A percentile compares a stretch with the other conserved stretches of the same genome.
Conservation (phyloP, 805 yeast species). For the Clavispora fructus region DNA sequence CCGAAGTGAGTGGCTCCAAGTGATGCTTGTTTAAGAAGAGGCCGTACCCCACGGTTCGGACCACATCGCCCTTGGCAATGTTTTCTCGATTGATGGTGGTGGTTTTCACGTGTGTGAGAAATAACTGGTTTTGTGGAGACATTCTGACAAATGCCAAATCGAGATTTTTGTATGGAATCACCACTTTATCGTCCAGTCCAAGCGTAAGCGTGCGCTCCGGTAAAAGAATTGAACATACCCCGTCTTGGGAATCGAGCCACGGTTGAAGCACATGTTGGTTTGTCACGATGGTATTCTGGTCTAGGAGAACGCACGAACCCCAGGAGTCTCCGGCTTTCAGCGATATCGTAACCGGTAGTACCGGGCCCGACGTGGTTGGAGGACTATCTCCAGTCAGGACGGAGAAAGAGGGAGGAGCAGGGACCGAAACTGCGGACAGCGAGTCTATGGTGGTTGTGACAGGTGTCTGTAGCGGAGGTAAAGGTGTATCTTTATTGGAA, state of each 20-base stretch:
- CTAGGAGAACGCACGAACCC: conserved; percentile 41
- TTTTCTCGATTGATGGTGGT: not conserved
- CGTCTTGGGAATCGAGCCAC: not conserved
- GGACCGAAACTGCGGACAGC: too few species aligned
- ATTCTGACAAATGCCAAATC: conserved; percentile 36
- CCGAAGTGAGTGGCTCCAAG: conserved; percentile 26
- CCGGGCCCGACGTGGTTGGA: not conserved
- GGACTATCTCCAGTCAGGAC: too few species aligned
- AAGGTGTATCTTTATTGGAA: not conserved
- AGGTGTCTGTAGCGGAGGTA: not conserved
- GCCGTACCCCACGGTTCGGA: conserved; percentile 36
- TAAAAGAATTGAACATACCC: conserved; percentile 4
- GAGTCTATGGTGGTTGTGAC: too few species aligned
- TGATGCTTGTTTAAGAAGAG: conserved; percentile 22
- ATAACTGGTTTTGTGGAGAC: conserved; percentile 3
- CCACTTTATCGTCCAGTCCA: conserved; percentile 11
- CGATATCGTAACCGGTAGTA: not conserved
- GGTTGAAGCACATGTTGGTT: conserved; percentile 34
- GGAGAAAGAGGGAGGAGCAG: not conserved
- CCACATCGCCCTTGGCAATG: conserved; percentile 16
- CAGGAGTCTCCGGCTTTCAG: conserved; percentile 17
- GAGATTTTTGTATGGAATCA: conserved; percentile 27
- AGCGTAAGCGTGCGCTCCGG: conserved; percentile 6
- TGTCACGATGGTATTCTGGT: conserved; percentile 28
- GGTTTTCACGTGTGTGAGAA: not conserved